Evolutionary conservation across 225 moss, liverwort and hornwort genomes (phyloP).

Genomic region (Polytrichum commune): DNA sequence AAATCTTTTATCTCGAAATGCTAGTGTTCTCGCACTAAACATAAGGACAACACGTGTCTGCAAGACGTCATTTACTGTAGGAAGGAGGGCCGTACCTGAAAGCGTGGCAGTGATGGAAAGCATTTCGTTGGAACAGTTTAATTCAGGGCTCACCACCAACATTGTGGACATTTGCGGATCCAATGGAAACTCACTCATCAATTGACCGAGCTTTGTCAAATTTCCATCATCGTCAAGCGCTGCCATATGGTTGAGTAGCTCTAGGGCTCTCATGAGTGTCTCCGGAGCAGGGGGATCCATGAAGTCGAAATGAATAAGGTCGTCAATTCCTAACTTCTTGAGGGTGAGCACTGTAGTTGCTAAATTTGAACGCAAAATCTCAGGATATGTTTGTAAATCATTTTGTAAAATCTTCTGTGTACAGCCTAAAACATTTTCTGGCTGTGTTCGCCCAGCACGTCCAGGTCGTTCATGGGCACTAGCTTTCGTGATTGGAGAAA

Average conservation of each 20-base stretch:
- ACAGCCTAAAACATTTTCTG: slow-evolving; percentile 69
- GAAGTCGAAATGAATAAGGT: slow-evolving; percentile 96
- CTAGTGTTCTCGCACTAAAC: no score
- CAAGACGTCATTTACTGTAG: no score
- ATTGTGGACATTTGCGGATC: slow-evolving; percentile 26
- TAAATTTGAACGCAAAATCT: slow-evolving; percentile 61
- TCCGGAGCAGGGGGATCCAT: slow-evolving; percentile 98
- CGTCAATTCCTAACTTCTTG: slow-evolving; percentile 95
- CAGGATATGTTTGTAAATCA: slow-evolving; percentile 65
- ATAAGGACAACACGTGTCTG: no score
- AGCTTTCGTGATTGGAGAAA: slow-evolving; percentile 66
- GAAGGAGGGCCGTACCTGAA: slow-evolving; percentile 9
- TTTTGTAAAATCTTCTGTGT: slow-evolving; percentile 69
- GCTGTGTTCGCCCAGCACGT: slow-evolving; percentile 66
- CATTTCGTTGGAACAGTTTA: slow-evolving; percentile 53
- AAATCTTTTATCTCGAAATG: no score
- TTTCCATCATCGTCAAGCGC: slow-evolving; percentile 56
- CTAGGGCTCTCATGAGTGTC: slow-evolving; percentile 64
- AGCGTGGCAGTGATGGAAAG: slow-evolving; percentile 64
- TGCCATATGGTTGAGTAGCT: slow-evolving; percentile 59
- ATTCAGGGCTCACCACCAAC: slow-evolving; percentile 29
- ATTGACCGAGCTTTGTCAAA: slow-evolving; percentile 27
- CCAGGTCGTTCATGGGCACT: slow-evolving; percentile 72
- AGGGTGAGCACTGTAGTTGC: slow-evolving; percentile 81
- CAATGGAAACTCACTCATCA: slow-evolving; percentile 29